Evolutionary conservation across 192 early-diverging fungal genomes (phyloP), one percentile per base, ranked within the genome.

Genomic region (Allomyces macrogynus): DNA sequence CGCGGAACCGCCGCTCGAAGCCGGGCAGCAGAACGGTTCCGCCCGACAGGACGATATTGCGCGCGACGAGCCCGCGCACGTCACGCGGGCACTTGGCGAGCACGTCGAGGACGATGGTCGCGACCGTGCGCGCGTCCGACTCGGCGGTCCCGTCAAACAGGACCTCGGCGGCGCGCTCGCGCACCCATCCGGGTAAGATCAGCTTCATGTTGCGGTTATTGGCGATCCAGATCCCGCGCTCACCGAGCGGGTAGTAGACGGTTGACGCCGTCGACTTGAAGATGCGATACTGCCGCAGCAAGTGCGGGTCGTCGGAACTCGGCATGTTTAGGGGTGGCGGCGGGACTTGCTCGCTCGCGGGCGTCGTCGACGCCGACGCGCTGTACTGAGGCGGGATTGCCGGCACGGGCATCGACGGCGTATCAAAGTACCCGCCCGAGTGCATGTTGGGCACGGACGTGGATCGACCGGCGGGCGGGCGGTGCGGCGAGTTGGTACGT

Each of bases 161-260:
- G 0, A 89, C 79, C 64, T 93, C 93, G 5, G 78, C 77, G 0
- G 87, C 83, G 24, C 88, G 80, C 65, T 88, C 90, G 2, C 89
- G 80, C 7, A 95, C 77, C 92, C 92, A 95, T 0, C 86, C 82
- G 22, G 92, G 92, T 5, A 95, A 70, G 5, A 24, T 60, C 18
- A 78, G 25, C 20, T 64, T 67, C 1, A 61, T 40, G 24, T 63
- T 63, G 18, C 49, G 49, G 49, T 57, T 57, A n/a, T n/a, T n/a
- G 1, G 16, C 49, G 26, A 65, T 57, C 25, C 24, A 25, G 16
- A 40, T 4, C 60, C 64, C 60, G 44, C 64, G 44, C 14, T 65
- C 40, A 24, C 60, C 64, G 16, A 65, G 25, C 60, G 64, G 64
- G 24, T 65, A 65, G 60, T 60, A 44, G 8, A 65, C 26, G 44